Base-by-base conservation (phyloP, 345 rosid genomes). In the Hypericum perforatum region DNA sequence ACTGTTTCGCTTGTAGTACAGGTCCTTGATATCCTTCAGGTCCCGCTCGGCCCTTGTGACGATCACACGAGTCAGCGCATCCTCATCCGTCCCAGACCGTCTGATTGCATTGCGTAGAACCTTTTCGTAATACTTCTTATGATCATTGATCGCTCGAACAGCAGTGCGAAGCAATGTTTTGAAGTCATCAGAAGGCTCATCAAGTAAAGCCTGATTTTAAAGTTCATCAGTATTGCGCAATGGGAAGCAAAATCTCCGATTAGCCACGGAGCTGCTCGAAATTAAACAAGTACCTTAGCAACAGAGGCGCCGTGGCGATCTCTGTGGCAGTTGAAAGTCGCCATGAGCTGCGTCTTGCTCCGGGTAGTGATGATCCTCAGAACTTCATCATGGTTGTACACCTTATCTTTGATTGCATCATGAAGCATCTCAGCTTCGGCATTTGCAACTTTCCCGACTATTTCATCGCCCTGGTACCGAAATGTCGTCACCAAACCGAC, bases 1-100 rank as follows among this genome's bases (percentile, higher is more conserved):
- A 39, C 81, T 80, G 79, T 78, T 84, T 60, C 75, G 70, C 69
- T 73, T 74, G 66, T 80, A 57, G 50, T 80, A 84, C 16, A 54
- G 44, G 55, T 78, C 85, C 65, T 80, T 80, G 63, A 84, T 78
- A 7, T 55, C 61, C 61, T 59, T 52, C 75, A 78, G 53, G 50
- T 80, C 82, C 76, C 71, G 76, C 72, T 84, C 92, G 0, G 81
- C 82, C 63, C 92, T 71, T 6, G 72, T 68, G 5, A 72, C 66
- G 8, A 75, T 78, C 63, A 75, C 80, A 4, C 84, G 58, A 22
- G 80, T 75, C 3, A 78, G 61, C 1, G 63, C 78, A 57, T 75
- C 80, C 68, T 78, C 84, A 16, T 72, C 84, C 0, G 73, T 72
- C 45, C 80, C 84, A 0, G 37, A 3, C 70, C 36, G 48, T 37